Evolutionary conservation across 805 yeast species (phyloP).

Genomic region (Myxozyma nipponensis): DNA sequence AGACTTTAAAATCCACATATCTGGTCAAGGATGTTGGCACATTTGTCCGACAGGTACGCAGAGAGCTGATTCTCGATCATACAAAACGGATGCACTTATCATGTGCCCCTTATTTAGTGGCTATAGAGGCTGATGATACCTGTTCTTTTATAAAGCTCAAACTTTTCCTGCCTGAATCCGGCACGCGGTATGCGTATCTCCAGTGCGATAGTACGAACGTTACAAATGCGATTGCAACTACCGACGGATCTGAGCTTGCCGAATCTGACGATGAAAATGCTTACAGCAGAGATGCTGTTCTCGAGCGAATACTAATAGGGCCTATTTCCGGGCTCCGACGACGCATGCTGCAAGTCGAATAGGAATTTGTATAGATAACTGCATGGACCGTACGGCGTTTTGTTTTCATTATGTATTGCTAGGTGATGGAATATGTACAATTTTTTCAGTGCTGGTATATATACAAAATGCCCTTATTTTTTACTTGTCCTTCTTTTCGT

Average conservation of each 20-base stretch:
- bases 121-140: conserved; percentile 24
- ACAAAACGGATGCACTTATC: conserved; percentile 17
- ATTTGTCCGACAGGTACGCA: conserved; percentile 16
- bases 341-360: conserved; percentile 2
- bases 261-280: not conserved
- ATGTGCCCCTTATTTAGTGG: conserved; percentile 9
- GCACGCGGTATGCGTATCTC: conserved; percentile 8
- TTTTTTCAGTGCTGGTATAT: no score
- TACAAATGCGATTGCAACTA: conserved; percentile 14
- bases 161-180: conserved; percentile 2
- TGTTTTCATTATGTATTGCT: not conserved
- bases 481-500: not conserved
- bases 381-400: not conserved
- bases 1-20: conserved; percentile 7
- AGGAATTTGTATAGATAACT: not conserved
- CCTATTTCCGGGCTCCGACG: conserved; percentile 8
- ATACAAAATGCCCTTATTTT: not conserved
- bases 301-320: conserved; percentile 15
- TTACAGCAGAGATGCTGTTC: conserved; percentile 1
- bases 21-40: conserved; percentile 11
- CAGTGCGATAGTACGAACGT: conserved; percentile 12
- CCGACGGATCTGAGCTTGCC: conserved; percentile 2
- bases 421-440: not conserved
- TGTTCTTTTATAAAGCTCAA: conserved; percentile 20
- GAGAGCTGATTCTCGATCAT: conserved; percentile 13